Base-by-base conservation (phyloP, 202 grass and related monocot genomes). In the Carex arenaria region DNA sequence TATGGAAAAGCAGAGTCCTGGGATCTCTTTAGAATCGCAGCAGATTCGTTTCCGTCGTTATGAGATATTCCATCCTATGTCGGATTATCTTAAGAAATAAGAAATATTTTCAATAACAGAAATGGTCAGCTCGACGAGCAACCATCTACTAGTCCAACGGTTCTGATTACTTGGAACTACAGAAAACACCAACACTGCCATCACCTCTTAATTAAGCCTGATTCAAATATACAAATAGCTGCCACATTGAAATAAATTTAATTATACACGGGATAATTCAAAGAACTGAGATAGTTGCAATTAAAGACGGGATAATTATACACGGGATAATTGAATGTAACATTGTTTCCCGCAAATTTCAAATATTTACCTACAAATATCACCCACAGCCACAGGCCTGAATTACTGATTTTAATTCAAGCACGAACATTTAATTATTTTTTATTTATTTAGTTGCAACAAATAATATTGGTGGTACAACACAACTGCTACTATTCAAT, bases 381-480 rank as follows among this genome's bases (percentile, higher is more conserved):
- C 13, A 18, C 66, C 2, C 42, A 43, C 17, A 43, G 18, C 1
- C 4, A 32, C 32, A 34, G 32, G 5, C 66, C 17, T 40, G 5
- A 4, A 69, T 69, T 3, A 70, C 67, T 43, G 19, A 43, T 11
- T 70, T n/a, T 68, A 68, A 5, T n/a, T 59, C 26, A 19, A 77
- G 26, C 51, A 36, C 51, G 6, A 77, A 32, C 10, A 12, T 32
- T 57, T 31, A 75, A 17, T 26, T 31, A 5, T 45, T 34, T 11
- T 59, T 36, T 38, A 38, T 40, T 38, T 59, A 78, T 78, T 77
- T 59, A 36, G 45, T 82, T 82, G 9, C 26, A 49, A 69, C 23
- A 82, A 82, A 69, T 22, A 68, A 82, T 78, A 56, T 38, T 69
- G 43, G 38, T 57, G 23, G 60, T 69, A 82, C 45, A 82, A 53